Evolutionary conservation across 177 flowering plant species (phyloP), one percentile per base, ranked within the genome.

Genomic region (Telopea speciosissima): DNA sequence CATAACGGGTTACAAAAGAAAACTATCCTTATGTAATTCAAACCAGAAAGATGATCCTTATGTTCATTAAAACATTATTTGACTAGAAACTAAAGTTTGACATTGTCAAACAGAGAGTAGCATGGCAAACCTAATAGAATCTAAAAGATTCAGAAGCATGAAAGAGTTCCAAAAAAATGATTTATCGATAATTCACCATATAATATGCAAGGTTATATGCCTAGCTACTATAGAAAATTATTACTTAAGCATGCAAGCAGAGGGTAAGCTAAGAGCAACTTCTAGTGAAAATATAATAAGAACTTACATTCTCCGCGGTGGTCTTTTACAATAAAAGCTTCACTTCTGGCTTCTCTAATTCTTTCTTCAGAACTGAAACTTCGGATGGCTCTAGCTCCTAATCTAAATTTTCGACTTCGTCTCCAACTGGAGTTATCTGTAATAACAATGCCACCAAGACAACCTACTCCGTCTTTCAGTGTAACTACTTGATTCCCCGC

Each of bases 361-460:
- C 77, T 73, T 59, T 71, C 77, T 54, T 73, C 85, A 31, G 63
- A 59, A 52, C 72, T 26, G 62, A 25, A 54, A 31, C 66, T 76
- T 62, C 70, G 77, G 33, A 69, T 59, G 61, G 54, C 68, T 75
- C 74, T 83, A 45, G 84, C 93, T 21, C 89, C 98, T 54, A 93
- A 59, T 72, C 89, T 77, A 72, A 93, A 93, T 28, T 67, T 88
- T 44, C 88, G 66, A 65, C 88, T 77, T 64, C 85, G 75, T 19
- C 70, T 82, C 97, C 97, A 91, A 75, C 92, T 87, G n/a, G 93
- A 88, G 73, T 90, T 91, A 73, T 93, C 98, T 5, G 97, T 91
- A 74, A 91, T 79, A 23, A 24, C 13, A 19, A 90, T 33, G 9
- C 89, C 79, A 36, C 76, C 80, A 28, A 89, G 31, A 68, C 1